Evolutionary conservation across 1,284 basidiomycete species (phyloP), one percentile per base, ranked within the genome.

Genomic region (Xerocomus minutiporus): DNA sequence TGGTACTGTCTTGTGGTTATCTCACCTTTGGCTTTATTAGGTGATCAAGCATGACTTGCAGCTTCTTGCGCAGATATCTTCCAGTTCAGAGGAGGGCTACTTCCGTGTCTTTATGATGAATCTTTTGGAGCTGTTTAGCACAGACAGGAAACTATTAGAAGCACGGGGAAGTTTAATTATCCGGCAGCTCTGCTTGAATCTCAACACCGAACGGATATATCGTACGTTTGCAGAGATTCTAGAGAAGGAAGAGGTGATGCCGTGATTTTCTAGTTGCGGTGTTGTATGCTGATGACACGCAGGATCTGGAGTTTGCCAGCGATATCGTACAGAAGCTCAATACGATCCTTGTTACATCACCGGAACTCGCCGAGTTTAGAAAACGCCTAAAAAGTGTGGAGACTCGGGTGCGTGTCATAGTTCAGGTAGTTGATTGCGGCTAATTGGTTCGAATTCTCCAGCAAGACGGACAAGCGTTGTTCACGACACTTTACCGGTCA

Each of bases 321-420:
- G 90, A 93, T 59, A 98, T 99, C 74, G 93, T 98, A 6, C 93
- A 97, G 73, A 98, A 98, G 71, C 76, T 99, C 47, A 97, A 94
- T 66, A 86, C 97, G 68, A 98, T 99, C 61, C 78, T 99, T 54
- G 95, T 97, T 60, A 98, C 96, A 3, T 95, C 94, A 7, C 94
- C 94, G 0, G 96, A 99, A 69, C 77, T 99, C 5, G 82, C 87
- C 5, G 96, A 98, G 58, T 97, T 99, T 72, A 81, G 97, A 53
- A 90, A 91, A 66, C 78, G 94, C 52, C 74, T 99, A 52, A 97
- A 96, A 71, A 96, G 88, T 61, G 73, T 97, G 45, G 97, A 99
- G 64, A 93, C 88, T n/a, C 84, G 92, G 68, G 92, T 91, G 61
- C 41, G 83, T 71, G 32, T 43, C 15, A 28, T 35, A 17, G 39